Conservation (phyloP, 78 protist species). For the Dictyostelium intermedium region DNA sequence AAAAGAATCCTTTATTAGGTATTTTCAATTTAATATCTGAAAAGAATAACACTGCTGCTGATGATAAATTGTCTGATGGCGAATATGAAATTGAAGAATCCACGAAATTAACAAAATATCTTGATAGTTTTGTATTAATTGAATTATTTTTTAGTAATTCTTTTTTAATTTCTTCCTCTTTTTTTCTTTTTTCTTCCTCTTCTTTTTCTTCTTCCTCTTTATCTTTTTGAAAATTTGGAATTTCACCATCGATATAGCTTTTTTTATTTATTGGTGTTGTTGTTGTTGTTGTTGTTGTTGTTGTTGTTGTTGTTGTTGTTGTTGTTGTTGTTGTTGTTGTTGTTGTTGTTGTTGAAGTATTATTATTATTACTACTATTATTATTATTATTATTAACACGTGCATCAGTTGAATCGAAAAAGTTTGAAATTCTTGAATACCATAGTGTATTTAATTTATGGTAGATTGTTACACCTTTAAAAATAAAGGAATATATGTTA, state of each 20-base stretch:
- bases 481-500: background rate
- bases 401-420: background rate
- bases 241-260: background rate
- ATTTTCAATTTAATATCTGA: conserved; percentile 44
- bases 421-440: conserved; percentile 19
- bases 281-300: background rate
- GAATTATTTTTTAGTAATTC: background rate
- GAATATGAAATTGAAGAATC: conserved; percentile 40
- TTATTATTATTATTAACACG: background rate
- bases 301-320: background rate
- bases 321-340: no score
- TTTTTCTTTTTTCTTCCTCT: background rate
- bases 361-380: no score
- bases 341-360: no score
- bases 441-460: conserved; percentile 3
- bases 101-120: conserved; percentile 34
- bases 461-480: conserved; percentile 51
- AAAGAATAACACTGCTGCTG: conserved; percentile 52
- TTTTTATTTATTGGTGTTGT: background rate
- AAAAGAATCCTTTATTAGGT: background rate
- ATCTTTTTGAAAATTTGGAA: background rate
- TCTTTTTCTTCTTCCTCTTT: background rate
- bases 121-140: background rate
- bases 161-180: background rate
- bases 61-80: conserved; percentile 2